Evolutionary conservation across 306 rosid species (phyloP).

Genomic region (Cyamopsis tetragonoloba): DNA sequence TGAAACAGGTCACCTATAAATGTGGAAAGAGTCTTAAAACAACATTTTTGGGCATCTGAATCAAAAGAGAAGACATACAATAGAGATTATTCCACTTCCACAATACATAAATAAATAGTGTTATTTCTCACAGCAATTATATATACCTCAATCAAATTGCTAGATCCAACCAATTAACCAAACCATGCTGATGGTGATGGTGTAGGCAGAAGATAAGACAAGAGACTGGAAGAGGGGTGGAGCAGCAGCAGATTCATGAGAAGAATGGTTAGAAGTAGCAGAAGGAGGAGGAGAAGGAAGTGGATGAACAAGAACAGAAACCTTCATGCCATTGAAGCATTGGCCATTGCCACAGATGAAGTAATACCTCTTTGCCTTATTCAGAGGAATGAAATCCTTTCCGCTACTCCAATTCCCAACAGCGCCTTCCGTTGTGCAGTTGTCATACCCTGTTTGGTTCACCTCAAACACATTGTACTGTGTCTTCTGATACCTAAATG

Average conservation of each 20-base stretch:
- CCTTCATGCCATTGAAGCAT: constrained; percentile 85
- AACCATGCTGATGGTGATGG: no score
- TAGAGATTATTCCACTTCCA: no score
- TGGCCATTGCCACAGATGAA: constrained; percentile 83
- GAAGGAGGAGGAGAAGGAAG: constrained; percentile 50
- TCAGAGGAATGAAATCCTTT: constrained; percentile 74
- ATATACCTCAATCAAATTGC: no score
- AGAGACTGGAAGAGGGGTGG: background rate
- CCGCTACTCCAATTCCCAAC: constrained; percentile 89
- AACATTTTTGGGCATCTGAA: no score
- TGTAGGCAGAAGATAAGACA: no score
- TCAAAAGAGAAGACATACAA: no score
- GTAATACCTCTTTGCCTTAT: constrained; percentile 61
- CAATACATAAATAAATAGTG: no score
- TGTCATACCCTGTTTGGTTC: constrained; percentile 84
- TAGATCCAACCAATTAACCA: no score
- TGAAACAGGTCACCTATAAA: background rate
- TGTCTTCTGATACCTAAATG: constrained; percentile 80
- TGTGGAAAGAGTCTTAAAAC: background rate
- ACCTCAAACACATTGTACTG: constrained; percentile 95
- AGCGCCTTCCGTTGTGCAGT: constrained; percentile 82
- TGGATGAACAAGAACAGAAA: constrained; percentile 63
- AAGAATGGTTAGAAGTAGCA: constrained; percentile 17
- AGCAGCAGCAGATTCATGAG: constrained; percentile 23
- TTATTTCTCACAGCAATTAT: no score